Evolutionary conservation across 2,329 filamentous ascomycete species (phyloP).

Genomic region (Pyricularia sp.): DNA sequence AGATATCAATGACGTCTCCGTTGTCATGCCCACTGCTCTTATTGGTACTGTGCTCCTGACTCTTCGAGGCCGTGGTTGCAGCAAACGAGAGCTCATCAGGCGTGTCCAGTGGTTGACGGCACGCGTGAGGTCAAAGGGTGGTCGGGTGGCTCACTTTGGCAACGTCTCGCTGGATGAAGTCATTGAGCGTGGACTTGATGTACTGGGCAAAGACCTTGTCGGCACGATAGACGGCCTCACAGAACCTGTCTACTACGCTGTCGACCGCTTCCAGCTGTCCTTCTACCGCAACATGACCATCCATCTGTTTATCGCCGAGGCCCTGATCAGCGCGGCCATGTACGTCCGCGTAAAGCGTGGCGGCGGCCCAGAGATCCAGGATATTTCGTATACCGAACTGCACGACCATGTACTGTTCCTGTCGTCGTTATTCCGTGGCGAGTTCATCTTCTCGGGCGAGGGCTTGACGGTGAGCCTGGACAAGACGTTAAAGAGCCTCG

Average conservation of each 20-base stretch:
- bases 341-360: conserved; percentile 88
- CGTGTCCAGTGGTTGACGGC: conserved; percentile 85
- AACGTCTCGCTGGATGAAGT: conserved; percentile 70
- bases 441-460: conserved; percentile 93
- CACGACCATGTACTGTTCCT: conserved; percentile 77
- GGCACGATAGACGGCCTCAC: conserved; percentile 69
- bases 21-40: conserved; percentile 95
- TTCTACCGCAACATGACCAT: conserved; percentile 99
- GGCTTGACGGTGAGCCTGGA: conserved; percentile 74
- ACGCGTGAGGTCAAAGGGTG: conserved; percentile 75
- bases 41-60: conserved; percentile 92
- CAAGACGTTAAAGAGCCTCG: conserved; percentile 67
- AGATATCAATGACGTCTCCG: conserved; percentile 92
- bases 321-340: conserved; percentile 80
- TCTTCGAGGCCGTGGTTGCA: conserved; percentile 82
- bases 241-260: conserved; percentile 89
- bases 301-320: conserved; percentile 91
- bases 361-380: conserved; percentile 72
- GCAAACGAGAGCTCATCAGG: conserved; percentile 74
- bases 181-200: conserved; percentile 81
- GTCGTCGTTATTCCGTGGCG: conserved; percentile 85
- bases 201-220: conserved; percentile 82
- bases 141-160: conserved; percentile 88
- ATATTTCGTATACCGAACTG: conserved; percentile 66
- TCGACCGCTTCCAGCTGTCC: conserved; percentile 91